These are phyloP conservation scores for Dendrobium officinale DNA, from an alignment of 106 monocot genomes.

Conservation along the genomic window DNA sequence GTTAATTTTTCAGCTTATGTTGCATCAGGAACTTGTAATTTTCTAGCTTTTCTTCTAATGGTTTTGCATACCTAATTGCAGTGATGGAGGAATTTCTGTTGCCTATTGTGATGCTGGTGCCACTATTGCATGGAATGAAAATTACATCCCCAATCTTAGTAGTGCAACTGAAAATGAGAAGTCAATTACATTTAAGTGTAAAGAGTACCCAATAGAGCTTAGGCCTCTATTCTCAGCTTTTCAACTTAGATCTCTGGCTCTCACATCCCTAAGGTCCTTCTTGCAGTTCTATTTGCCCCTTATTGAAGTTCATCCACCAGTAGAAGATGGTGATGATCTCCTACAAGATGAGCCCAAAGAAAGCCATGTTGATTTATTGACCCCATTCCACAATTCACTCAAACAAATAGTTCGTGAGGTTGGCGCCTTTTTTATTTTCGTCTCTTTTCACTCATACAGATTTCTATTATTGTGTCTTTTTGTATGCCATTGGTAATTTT, in stretches of 20 bases:
- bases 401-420: constrained; percentile 95
- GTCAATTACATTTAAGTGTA: constrained; percentile 25
- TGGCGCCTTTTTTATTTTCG: constrained; percentile 4
- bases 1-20: background rate
- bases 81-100: constrained; percentile 36
- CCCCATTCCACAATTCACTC: constrained; percentile 78
- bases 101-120: constrained; percentile 81
- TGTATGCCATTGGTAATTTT: background rate
- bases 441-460: background rate
- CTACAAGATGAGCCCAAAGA: constrained; percentile 37
- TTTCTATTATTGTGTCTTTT: background rate
- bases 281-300: constrained; percentile 86
- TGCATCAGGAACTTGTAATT: background rate
- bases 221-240: constrained; percentile 93
- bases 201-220: constrained; percentile 67
- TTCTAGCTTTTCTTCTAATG: background rate
- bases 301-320: constrained; percentile 28
- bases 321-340: constrained; percentile 65
- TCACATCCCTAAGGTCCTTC: constrained; percentile 80
- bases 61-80: constrained; percentile 20
- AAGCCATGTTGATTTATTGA: constrained; percentile 52
- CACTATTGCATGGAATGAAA: constrained; percentile 22
- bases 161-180: constrained; percentile 16
- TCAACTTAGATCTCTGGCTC: constrained; percentile 48
- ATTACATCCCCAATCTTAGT: constrained; percentile 20